Evolutionary conservation across 805 yeast genomes (phyloP), one percentile per base, ranked within the genome.

Genomic region (Wickerhamomyces bisporus): DNA sequence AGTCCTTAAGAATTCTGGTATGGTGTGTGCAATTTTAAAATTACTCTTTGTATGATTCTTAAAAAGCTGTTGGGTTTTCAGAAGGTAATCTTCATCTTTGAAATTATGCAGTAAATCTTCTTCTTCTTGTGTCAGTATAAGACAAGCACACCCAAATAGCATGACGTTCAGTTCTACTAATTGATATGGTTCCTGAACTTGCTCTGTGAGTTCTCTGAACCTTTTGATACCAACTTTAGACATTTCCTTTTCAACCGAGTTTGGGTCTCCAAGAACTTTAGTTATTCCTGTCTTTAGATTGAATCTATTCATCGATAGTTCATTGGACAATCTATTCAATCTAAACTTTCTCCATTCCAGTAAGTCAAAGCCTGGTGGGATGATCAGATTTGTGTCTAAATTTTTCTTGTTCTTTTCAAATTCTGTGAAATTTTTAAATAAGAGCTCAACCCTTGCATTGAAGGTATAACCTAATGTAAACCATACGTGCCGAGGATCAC

Each of bases 351-450:
- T 36, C 43, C 43, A 40, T 28, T 30, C 30, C 5, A 15, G 6
- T 2, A 19, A 15, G 14, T 30, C 34, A 23, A 40, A 40, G 4
- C 36, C 38, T 1, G 41, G 43, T 15, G 43, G 43, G 8, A 40
- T 36, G 6, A 40, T 19, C 10, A 26, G 4, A 16, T 25, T 19
- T 4, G 17, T 14, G 15, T 25, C 15, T 13, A 23, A n/a, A 7
- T 3, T 9, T 6, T 3, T 15, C 14, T 24, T 26, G 2, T 23
- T 15, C 2, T 27, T 11, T 10, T 29, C 12, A 13, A 5, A 34
- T 5, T 4, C 13, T n/a, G 10, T 12, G 15, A 21, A 40, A 9
- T 26, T 14, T 8, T 10, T 9, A 11, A 24, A 33, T 3, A 38
- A 16, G 8, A 3, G 17, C 12, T 38, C 35, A 3, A 36, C 40